Base-by-base conservation (phyloP, 2,329 filamentous ascomycete species). In the Trichophyton schoenleinii region DNA sequence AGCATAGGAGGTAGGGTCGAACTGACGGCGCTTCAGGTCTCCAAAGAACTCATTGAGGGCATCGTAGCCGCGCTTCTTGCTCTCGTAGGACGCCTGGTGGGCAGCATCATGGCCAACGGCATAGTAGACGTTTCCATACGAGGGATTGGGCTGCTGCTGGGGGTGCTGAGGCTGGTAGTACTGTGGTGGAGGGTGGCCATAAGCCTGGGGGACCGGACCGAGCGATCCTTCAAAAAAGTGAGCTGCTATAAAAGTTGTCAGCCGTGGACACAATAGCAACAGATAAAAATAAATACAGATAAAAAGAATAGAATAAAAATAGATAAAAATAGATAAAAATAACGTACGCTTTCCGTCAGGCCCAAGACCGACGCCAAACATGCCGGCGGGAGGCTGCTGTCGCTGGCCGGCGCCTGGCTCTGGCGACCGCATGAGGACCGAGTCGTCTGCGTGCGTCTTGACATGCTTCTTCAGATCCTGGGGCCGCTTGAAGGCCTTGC, bases 401-500 rank as follows among this genome's bases (percentile, higher is more conserved):
- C 75, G 73, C 64, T 76, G 69, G 48, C 72, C 70, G 59, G 73
- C 70, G 67, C 80, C 80, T 28, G 83, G 81, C 68, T 85, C 83
- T 3, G 84, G 84, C 52, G 83, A 86, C 68, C 83, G 80, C 64
- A 84, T 79, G 64, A 84, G 79, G 46, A 95, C 89, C 48, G 91
- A 95, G 76, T 96, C 92, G 71, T 97, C 92, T 68, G 92, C 92
- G 72, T 97, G 92, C 3, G 92, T 97, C 85, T 97, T 99, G 76
- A 97, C 91, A 74, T 99, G 94, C 80, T 99, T 99, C 85, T 99
- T 97, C 70, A 99, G 76, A 79, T 99, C 94, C 78, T 99, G 94
- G 1, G 94, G 94, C 38, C 94, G 88, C 84, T 99, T 99, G 83
- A 99, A 99, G 1, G 91, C 91, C 80, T 99, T 99, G 72, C 90